These are phyloP conservation scores for Capsicum chinense DNA, from an alignment of 257 asterid genomes.

Conservation along the genomic window DNA sequence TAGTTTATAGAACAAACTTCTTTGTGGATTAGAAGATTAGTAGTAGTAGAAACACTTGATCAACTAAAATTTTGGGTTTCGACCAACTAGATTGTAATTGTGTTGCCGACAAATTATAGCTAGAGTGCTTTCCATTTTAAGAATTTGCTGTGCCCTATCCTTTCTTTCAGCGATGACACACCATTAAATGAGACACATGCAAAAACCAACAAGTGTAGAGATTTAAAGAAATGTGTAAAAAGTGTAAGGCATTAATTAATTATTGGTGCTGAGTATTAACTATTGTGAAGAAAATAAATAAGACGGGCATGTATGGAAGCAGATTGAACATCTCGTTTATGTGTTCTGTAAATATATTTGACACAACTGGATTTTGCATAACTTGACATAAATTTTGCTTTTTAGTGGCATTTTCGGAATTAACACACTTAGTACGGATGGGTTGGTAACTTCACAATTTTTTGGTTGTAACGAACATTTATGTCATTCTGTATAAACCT, in stretches of 20 bases:
- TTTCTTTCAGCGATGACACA: neutral
- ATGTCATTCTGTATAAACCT: no score
- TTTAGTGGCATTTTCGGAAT: no score
- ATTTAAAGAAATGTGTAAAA: neutral
- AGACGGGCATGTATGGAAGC: neutral
- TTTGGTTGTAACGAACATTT: no score
- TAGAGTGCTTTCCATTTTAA: neutral
- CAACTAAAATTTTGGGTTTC: neutral
- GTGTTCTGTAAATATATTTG: neutral
- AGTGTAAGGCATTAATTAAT: slow-evolving; percentile 10
- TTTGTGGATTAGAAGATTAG: no score
- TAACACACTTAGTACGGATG: no score
- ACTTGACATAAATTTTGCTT: no score
- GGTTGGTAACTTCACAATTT: no score
- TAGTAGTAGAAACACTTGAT: neutral
- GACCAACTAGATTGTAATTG: neutral
- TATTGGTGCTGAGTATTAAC: slow-evolving; percentile 14
- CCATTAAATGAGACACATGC: slow-evolving; percentile 26
- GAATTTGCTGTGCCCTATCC: neutral
- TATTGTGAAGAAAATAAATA: slow-evolving; percentile 1
- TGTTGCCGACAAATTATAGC: slow-evolving; percentile 23
- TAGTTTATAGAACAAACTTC: no score
- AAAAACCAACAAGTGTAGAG: slow-evolving; percentile 1
- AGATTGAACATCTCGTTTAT: neutral
- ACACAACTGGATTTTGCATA: no score